Base-by-base conservation (phyloP, 2,329 filamentous ascomycete genomes). In the Diaporthe longicolla region DNA sequence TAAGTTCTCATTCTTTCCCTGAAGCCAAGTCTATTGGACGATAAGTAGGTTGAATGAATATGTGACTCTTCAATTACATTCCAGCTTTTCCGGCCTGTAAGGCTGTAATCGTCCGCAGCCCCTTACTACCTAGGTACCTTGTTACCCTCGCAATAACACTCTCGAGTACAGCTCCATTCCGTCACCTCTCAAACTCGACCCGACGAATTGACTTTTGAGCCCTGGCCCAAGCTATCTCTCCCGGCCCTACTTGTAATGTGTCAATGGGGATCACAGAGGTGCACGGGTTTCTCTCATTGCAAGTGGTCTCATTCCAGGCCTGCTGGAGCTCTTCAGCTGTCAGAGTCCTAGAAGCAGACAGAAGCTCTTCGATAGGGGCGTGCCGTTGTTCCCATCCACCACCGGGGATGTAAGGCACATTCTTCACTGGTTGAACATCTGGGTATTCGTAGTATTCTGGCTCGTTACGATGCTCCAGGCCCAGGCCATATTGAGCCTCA, bases 311-410 rank as follows among this genome's bases (percentile, higher is more conserved):
- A 6, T 63, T 45, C 59, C 59, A 63, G 4, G 40, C 59, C 40
- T 63, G 59, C 7, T 63, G 24, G 40, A 63, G n/a, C 24, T 63
- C 24, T 26, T 29, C 24, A 9, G 40, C 40, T 29, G 59, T 45
- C 6, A 63, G 24, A 32, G 8, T 45, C 40, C 59, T 45, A 13
- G 59, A 40, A 32, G 15, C n/a, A 13, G 59, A 63, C 7, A 63
- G 0, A 6, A 63, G 59, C 17, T 24, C 7, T 17, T 45, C 40
- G 9, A 45, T 45, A 0, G 59, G 8, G 21, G 24, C 24, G 59
- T 45, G 37, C 24, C 57, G 58, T 45, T 61, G 58, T 21, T 43
- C 58, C 37, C 58, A 61, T 8, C 58, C 58, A 24, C 58, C 37
- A 19, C 58, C 58, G 10, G 58, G 58, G n/a, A 61, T 2, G 11